A percentile compares a stretch with the other conserved stretches of the same genome.
These are phyloP conservation scores for Avena insularis DNA, from an alignment of 176 grass and related monocot genomes.

Conservation along the genomic window DNA sequence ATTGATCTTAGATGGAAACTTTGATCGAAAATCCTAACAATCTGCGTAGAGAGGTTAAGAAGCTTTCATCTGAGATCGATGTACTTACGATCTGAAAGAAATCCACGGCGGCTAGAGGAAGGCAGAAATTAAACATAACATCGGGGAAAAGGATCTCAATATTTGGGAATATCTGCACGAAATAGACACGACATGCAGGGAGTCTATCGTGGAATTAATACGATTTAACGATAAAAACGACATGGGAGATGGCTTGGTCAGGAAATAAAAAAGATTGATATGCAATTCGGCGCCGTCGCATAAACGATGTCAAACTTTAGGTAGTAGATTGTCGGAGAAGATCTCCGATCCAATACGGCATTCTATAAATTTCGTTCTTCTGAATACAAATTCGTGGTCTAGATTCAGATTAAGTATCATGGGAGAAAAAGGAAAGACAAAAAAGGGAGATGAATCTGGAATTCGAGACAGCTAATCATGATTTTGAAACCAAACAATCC, in stretches of 20 bases:
- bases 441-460: not conserved
- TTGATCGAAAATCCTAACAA: not conserved
- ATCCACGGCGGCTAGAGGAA: not conserved
- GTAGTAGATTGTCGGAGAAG: not conserved
- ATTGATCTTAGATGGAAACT: not conserved
- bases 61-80: not conserved
- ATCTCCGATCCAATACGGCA: not conserved
- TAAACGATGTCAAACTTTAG: not conserved
- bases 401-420: not conserved
- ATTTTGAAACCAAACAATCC: not conserved
- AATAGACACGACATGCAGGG: not conserved
- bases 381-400: not conserved
- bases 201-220: slow-evolving; percentile 11
- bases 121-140: not conserved
- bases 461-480: not conserved
- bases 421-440: not conserved
- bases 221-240: not conserved
- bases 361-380: not conserved
- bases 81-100: not conserved
- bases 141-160: not conserved
- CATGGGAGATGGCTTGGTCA: not conserved
- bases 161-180: not conserved
- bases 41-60: not conserved
- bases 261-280: not conserved
- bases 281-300: not conserved